Percentiles rank a stretch among this genome's conserved stretches.
phyloP scores from a whole-genome alignment of 352 stramenopile species.

The Phytophthora podocarpi region DNA sequence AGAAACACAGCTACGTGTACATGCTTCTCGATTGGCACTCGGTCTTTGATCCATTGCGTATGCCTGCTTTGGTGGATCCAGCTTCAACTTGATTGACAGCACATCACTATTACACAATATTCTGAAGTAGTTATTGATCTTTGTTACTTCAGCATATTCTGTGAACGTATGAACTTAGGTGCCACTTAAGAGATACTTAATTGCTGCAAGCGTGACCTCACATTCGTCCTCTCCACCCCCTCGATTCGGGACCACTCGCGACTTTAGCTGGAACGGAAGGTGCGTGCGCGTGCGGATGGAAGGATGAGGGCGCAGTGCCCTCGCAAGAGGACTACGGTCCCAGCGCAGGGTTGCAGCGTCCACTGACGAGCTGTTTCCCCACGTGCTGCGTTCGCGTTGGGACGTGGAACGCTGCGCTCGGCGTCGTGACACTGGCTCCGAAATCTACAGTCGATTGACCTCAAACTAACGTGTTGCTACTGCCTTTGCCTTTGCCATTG shows the following conservation, averaged over 20 bases:
- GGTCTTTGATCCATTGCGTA: conserved; percentile 70
- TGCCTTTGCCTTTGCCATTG: neutral
- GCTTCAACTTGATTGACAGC: too few relatives aligned
- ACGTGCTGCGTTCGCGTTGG: neutral
- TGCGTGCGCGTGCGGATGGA: conserved; percentile 13
- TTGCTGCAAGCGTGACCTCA: neutral
- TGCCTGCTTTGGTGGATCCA: too few relatives aligned
- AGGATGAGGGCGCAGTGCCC: neutral
- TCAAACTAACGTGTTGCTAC: conserved; percentile 2
- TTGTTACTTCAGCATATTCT: too few relatives aligned
- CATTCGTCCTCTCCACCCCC: neutral
- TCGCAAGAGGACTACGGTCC: too few relatives aligned
- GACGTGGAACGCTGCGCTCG: neutral
- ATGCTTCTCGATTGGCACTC: conserved; percentile 50
- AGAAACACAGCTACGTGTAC: conserved; percentile 25
- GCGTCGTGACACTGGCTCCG: neutral
- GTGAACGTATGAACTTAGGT: conserved; percentile 6
- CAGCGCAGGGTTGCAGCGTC: neutral
- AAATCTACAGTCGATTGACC: neutral
- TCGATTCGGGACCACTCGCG: conserved; percentile 21
- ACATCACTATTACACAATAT: too few relatives aligned
- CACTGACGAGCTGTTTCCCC: neutral
- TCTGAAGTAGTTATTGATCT: neutral
- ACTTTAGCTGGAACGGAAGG: conserved; percentile 39
- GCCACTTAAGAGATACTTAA: neutral